Conservation (phyloP, 768 basidiomycete genomes). For the Panellus pusillus region DNA sequence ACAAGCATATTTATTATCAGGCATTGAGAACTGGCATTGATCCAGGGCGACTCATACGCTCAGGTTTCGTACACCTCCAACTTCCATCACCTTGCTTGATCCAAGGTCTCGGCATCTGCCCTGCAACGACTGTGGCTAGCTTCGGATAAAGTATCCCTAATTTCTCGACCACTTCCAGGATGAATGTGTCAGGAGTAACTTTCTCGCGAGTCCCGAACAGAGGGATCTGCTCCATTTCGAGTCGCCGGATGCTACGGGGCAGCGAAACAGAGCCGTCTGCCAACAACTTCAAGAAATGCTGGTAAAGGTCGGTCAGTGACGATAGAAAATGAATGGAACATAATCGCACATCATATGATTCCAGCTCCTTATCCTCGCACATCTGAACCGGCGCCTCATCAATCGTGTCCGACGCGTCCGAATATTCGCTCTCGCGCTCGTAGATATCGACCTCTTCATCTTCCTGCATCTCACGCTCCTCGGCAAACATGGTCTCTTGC, state of each 20-base stretch:
- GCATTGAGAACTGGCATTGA: too few species aligned
- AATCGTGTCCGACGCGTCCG: not conserved
- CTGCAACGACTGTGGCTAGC: not conserved
- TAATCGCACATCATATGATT: constrained; percentile 1
- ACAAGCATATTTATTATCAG: too few species aligned
- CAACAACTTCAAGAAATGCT: constrained; percentile 8
- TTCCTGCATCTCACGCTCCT: not conserved
- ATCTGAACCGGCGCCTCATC: not conserved
- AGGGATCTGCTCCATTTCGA: not conserved
- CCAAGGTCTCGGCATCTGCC: not conserved
- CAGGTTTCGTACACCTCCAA: not conserved
- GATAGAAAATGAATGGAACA: not conserved
- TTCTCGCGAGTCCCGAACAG: not conserved
- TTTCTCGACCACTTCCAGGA: constrained; percentile 1
- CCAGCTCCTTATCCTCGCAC: constrained; percentile 1
- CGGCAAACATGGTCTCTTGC: not conserved
- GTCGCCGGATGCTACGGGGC: not conserved
- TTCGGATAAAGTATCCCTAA: constrained; percentile 4
- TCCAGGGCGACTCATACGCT: too few species aligned
- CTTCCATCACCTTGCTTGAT: not conserved
- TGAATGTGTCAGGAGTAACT: not conserved
- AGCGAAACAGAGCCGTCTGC: constrained; percentile 3
- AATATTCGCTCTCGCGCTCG: not conserved
- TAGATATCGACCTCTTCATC: not conserved
- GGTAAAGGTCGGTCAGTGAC: not conserved